phyloP scores from a whole-genome alignment of 805 yeast species.

The Pichia occidentalis region DNA sequence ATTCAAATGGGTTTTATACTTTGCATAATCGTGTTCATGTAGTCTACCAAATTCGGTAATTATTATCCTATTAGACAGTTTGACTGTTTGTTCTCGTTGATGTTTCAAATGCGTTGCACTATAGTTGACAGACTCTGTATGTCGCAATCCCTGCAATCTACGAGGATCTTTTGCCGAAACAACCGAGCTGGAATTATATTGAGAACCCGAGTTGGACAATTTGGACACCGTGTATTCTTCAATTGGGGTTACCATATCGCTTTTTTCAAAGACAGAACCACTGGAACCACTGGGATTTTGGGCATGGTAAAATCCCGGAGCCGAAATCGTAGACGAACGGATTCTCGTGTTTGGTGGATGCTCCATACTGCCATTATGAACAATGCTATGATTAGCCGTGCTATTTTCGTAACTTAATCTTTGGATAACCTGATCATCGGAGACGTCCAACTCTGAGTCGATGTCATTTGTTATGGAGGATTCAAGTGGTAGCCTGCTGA shows the following conservation, averaged over 20 bases:
- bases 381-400: background rate
- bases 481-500: too few relatives aligned
- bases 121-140: conserved; percentile 23
- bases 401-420: background rate
- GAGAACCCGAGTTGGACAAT: conserved; percentile 1
- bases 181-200: background rate
- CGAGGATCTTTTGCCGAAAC: conserved; percentile 6
- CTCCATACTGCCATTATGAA: background rate
- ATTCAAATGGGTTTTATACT: conserved; percentile 28
- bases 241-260: background rate
- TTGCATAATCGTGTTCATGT: conserved; percentile 32
- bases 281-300: background rate
- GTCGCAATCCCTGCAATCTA: conserved; percentile 17
- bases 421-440: conserved; percentile 4
- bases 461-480: conserved; percentile 5
- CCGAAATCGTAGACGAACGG: conserved; percentile 14
- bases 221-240: background rate
- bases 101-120: conserved; percentile 20
- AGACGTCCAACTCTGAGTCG: conserved; percentile 6
- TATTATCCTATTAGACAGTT: conserved; percentile 25
- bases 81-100: conserved; percentile 23
- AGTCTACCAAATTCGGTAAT: conserved; percentile 26
- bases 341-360: conserved; percentile 5
- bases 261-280: too few relatives aligned
- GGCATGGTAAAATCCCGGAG: background rate